Evolutionary conservation across 2,329 filamentous ascomycete species (phyloP), one percentile per base, ranked within the genome.

Genomic region (Pseudocercospora cruenta): DNA sequence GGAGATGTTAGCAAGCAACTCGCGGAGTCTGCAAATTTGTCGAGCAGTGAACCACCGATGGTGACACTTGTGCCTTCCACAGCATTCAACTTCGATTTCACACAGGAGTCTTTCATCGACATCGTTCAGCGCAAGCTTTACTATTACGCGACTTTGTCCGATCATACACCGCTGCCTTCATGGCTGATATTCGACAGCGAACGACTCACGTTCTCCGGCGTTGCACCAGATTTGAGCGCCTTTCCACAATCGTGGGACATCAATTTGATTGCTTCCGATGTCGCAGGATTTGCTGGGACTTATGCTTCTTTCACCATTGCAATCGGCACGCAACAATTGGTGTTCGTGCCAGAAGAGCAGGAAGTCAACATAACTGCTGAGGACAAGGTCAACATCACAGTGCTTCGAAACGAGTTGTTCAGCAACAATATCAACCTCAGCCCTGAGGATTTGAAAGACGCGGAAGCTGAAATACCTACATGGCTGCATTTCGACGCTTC

Each of bases 141-240:
- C 65, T 96, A 93, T 77, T 94, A 95, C 75, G 91, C 92, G 8
- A 88, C 90, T 2, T 90, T 91, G 3, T 84, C 83, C 4, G 86
- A 94, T 73, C 91, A 91, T 73, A 91, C 91, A n/a, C 93, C 93
- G 39, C 81, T 97, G 39, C 93, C 93, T 21, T 89, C 92, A 0
- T 97, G 93, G 93, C 82, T 96, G 53, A 81, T 81, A n/a, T 97
- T 97, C 73, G 86, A 95, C 71, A 75, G 85, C 0, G 76, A 76
- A 1, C 82, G 79, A 0, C 80, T 96, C 45, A 84, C 83, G 0
- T 96, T 96, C 72, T 86, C 85, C 0, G 93, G 93, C 24, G 86
- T 80, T 36, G 90, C 90, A 1, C 93, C 92, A 0, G 80, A 88
- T 0, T 82, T 88, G 55, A 85, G 86, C 65, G 86, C 89, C 33